Evolutionary conservation across 441 rosid genomes (phyloP), one percentile per base, ranked within the genome.

Genomic region (Erodium texanum): DNA sequence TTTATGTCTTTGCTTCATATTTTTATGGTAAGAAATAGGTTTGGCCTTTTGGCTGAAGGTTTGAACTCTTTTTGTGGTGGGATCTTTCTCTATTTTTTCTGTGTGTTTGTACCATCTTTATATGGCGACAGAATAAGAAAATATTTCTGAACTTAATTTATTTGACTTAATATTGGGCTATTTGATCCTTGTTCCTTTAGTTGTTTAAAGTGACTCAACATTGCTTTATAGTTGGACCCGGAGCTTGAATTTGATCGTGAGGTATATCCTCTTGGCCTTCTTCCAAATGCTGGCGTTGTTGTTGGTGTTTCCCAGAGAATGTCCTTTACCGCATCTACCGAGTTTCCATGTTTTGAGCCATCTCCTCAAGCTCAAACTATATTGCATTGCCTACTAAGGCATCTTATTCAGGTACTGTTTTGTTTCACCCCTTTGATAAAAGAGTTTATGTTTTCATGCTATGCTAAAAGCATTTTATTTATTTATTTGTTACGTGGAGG

Each of bases 221-320:
- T 82, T 54, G 75, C 79, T 64, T 71, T 79, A 68, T 70, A 95
- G 98, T 80, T 95, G 93, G 98, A 95, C 78, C 97, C 99, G 48
- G 99, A 92, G 84, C 85, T 92, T 68, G 97, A 95, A 80, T 95
- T 95, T 81, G 99, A 95, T 73, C 93, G 96, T 43, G 99, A 95
- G 84, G 93, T 90, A 36, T 92, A 95, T 75, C 98, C 99, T 62
- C 71, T 95, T 69, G 98, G 99, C 43, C 98, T 95, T 79, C 86
- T 95, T 80, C 99, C 99, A 76, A 95, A 90, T 76, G 89, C 84
- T 43, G 99, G 99, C 48, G 92, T 92, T 38, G 97, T 92, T 77
- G 98, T 95, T 73, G 97, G 99, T 73, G 93, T 92, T 73, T 90
- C 93, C 68, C 99, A 95, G 76, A 87, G 98, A 80, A 74, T 92